Evolutionary conservation across 2,329 filamentous ascomycete species (phyloP), one percentile per base, ranked within the genome.

Genomic region (Alternaria gansuensis): DNA sequence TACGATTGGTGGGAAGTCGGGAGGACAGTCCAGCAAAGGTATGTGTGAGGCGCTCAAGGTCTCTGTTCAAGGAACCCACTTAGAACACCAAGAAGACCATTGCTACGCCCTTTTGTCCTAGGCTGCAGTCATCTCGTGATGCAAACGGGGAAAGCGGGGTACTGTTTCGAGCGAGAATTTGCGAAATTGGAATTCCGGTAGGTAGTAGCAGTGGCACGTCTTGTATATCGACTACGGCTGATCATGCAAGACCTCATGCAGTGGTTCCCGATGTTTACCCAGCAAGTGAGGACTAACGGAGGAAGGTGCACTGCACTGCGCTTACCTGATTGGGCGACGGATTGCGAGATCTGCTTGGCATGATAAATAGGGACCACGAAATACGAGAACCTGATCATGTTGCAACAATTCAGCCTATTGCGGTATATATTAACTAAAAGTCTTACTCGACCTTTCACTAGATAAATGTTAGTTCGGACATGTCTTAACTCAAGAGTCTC

Each of bases 131-230:
- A 56, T 59, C 49, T 62, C 34, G 59, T 59, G 54, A 46, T 50
- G 40, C 34, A 45, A 53, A 43, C 36, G 46, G 41, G 60, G 58
- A 65, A 68, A 69, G 69, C 64, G 71, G 70, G 70, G 64, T 60
- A 57, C 61, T 54, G 57, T 49, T 59, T 66, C 69, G 71, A 64
- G 68, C 62, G 54, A 64, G 5, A 45, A 63, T 60, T 24, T 65
- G 64, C 57, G 50, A 64, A 54, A 14, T 61, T 24, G 31, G 44
- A 26, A 21, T 53, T 51, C 26, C n/a, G 10, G 21, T 44, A 34
- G 10, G 11, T 29, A 31, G 26, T 10, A 41, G 5, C 21, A 23
- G 24, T 39, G 54, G 26, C 31, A 28, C 17, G 52, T 53, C 37
- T 46, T 52, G 56, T 57, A 62, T 46, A 44, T 52, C 23, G 37